These are phyloP conservation scores for Bathelium albidoporum DNA, from an alignment of 495 filamentous ascomycete species.

Conservation along the genomic window DNA sequence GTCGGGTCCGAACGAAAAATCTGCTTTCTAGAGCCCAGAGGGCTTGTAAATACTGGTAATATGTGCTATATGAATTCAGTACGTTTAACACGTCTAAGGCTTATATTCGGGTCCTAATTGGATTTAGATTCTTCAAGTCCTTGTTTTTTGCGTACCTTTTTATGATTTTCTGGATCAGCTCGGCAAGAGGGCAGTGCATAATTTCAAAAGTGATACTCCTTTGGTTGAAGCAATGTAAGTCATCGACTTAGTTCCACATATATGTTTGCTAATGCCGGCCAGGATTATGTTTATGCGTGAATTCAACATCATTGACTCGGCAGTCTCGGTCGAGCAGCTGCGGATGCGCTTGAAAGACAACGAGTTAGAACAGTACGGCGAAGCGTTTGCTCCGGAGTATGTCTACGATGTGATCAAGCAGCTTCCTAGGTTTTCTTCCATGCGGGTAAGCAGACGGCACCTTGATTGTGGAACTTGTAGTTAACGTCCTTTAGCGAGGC, in stretches of 20 bases:
- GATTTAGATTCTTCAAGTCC: constrained; percentile 73
- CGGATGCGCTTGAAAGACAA: constrained; percentile 61
- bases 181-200: constrained; percentile 70
- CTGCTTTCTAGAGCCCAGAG: constrained; percentile 83
- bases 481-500: constrained; percentile 52
- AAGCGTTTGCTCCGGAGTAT: constrained; percentile 86
- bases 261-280: not conserved
- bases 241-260: not conserved
- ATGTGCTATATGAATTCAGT: constrained; percentile 99
- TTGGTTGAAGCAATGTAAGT: constrained; percentile 87
- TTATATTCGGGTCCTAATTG: constrained; percentile 6
- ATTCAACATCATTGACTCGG: constrained; percentile 75
- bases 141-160: constrained; percentile 87
- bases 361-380: constrained; percentile 84
- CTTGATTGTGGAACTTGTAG: not conserved
- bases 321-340: constrained; percentile 61
- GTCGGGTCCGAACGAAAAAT: constrained; percentile 54
- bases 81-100: constrained; percentile 30
- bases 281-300: constrained; percentile 96
- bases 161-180: constrained; percentile 88
- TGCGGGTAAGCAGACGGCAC: constrained; percentile 53
- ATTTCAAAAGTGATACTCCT: constrained; percentile 89
- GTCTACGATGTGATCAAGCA: constrained; percentile 86
- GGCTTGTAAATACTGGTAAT: constrained; percentile 92
- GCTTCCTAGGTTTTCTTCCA: constrained; percentile 77